phyloP scores from a whole-genome alignment of 306 rosid species.

The Vigna nakashimae region DNA sequence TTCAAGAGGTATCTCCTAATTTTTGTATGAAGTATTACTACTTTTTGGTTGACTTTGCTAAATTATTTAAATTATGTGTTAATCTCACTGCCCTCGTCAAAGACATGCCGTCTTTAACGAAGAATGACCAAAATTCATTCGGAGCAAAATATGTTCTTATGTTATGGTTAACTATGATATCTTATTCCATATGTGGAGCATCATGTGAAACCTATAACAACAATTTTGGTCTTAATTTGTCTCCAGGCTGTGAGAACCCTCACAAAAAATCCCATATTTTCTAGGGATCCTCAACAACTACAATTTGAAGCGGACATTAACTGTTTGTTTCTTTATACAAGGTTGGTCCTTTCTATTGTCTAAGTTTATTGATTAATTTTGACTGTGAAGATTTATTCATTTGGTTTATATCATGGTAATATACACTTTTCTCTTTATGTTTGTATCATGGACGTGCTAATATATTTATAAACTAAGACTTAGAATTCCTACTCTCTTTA shows the following conservation, averaged over 20 bases:
- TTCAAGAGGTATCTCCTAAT: conserved; percentile 73
- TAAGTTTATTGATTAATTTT: conserved; percentile 10
- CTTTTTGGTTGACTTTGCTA: neutral
- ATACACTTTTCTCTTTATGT: neutral
- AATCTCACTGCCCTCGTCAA: neutral
- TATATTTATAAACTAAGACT: neutral
- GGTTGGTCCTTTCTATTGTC: conserved; percentile 53
- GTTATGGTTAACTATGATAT: neutral
- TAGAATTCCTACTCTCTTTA: neutral
- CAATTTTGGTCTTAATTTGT: conserved; percentile 25
- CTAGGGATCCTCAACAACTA: conserved; percentile 73
- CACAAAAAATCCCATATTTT: conserved; percentile 68
- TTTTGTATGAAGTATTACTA: conserved; percentile 3
- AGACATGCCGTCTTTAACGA: conserved; percentile 1
- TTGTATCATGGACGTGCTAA: neutral
- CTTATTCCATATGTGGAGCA: neutral
- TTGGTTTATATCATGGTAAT: conserved; percentile 8
- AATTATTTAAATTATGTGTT: conserved; percentile 8
- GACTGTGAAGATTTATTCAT: neutral
- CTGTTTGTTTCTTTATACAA: conserved; percentile 81
- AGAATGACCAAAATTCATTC: conserved; percentile 1
- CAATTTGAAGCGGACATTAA: conserved; percentile 83
- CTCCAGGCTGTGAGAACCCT: conserved; percentile 73
- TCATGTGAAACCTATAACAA: conserved; percentile 18
- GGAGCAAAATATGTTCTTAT: neutral